These are phyloP conservation scores for Zygoascus bituminiphila DNA, from an alignment of 805 yeast genomes.

Conservation along the genomic window DNA sequence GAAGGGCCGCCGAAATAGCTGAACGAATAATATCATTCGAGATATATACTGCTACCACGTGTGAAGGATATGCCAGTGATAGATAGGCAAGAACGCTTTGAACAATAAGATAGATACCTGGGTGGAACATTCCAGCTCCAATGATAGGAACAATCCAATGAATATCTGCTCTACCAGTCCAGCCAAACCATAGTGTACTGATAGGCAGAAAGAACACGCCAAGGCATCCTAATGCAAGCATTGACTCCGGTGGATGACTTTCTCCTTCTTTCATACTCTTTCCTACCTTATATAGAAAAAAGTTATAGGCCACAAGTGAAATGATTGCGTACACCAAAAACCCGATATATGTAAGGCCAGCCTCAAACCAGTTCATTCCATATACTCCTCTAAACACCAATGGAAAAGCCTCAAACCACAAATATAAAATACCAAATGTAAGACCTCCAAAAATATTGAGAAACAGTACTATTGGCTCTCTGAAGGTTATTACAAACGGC, in stretches of 20 bases:
- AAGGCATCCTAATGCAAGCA: slow-evolving; percentile 32
- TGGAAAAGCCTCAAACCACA: slow-evolving; percentile 54
- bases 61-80: slow-evolving; percentile 40
- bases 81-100: slow-evolving; percentile 46
- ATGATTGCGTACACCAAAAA: background rate
- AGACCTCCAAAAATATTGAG: slow-evolving; percentile 42
- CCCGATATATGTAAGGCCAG: background rate
- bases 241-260: slow-evolving; percentile 22
- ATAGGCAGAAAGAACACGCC: slow-evolving; percentile 30
- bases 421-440: slow-evolving; percentile 41
- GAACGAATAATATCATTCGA: background rate
- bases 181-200: slow-evolving; percentile 41
- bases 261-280: slow-evolving; percentile 29
- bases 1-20: background rate
- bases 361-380: slow-evolving; percentile 35
- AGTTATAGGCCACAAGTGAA: slow-evolving; percentile 25
- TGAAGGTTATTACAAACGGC: slow-evolving; percentile 65
- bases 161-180: slow-evolving; percentile 36
- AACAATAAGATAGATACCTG: slow-evolving; percentile 39
- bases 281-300: slow-evolving; percentile 22
- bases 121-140: slow-evolving; percentile 35
- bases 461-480: slow-evolving; percentile 40
- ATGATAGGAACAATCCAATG: slow-evolving; percentile 47
- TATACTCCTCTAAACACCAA: slow-evolving; percentile 38
- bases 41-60: slow-evolving; percentile 42